These are phyloP conservation scores for Dendrobium catenatum DNA, from an alignment of 106 monocot species.

Conservation along the genomic window DNA sequence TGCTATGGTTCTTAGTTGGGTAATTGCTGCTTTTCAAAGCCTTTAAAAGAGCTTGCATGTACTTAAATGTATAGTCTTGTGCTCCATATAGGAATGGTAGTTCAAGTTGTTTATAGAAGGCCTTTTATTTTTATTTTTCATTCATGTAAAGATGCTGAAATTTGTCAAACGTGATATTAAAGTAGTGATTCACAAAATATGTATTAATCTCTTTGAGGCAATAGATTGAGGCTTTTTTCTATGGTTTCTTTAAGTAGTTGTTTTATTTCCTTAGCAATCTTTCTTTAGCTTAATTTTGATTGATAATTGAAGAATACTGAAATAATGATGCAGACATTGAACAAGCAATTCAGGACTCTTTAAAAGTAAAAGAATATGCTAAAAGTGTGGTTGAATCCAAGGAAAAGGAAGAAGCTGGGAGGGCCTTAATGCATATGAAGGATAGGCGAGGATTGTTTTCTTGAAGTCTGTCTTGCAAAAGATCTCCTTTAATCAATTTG, in stretches of 20 bases:
- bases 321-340: constrained; percentile 66
- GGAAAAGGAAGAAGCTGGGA: constrained; percentile 80
- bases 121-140: background rate
- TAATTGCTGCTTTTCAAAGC: background rate
- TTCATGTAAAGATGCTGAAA: background rate
- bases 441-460: constrained; percentile 55
- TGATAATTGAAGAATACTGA: background rate
- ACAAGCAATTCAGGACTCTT: constrained; percentile 78
- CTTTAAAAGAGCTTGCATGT: no score
- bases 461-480: background rate
- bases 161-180: background rate
- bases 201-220: background rate
- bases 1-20: background rate
- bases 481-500: background rate
- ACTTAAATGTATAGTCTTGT: no score
- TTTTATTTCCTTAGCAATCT: background rate
- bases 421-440: constrained; percentile 91
- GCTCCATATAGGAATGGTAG: background rate
- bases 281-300: background rate
- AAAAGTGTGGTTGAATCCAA: constrained; percentile 81
- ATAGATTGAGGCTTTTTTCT: background rate
- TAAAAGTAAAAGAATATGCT: constrained; percentile 64
- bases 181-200: background rate
- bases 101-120: background rate
- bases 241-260: background rate